phyloP scores from a whole-genome alignment of 306 rosid genomes.

The Corylus heterophylla region DNA sequence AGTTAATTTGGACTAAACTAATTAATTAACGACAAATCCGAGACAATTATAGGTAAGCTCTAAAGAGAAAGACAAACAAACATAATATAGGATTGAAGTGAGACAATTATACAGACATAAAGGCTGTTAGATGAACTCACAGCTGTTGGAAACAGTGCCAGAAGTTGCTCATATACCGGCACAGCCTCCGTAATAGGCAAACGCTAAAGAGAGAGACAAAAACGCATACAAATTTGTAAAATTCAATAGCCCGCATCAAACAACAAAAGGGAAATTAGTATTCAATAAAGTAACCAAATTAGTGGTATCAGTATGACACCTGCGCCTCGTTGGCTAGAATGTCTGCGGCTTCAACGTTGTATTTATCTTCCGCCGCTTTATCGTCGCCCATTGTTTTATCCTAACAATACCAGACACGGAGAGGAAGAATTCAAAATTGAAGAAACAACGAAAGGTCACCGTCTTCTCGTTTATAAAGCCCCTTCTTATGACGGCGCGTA shows the following conservation, averaged over 20 bases:
- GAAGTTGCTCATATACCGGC: constrained; percentile 83
- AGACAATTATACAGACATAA: constrained; percentile 3
- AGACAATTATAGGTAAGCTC: neutral
- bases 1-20: neutral
- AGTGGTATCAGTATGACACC: constrained; percentile 27
- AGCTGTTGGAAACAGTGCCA: constrained; percentile 74
- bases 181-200: constrained; percentile 84
- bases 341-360: constrained; percentile 74
- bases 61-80: neutral
- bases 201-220: constrained; percentile 43
- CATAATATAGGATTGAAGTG: neutral
- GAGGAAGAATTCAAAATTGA: neutral
- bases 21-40: neutral
- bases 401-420: neutral
- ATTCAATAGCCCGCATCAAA: neutral
- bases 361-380: constrained; percentile 45
- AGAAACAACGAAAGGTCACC: neutral
- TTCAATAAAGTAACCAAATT: neutral
- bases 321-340: constrained; percentile 64
- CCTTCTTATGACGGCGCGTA: too few relatives aligned
- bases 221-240: constrained; percentile 1
- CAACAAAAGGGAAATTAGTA: neutral
- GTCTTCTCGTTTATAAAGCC: too few relatives aligned
- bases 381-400: constrained; percentile 28
- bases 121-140: constrained; percentile 52